Evolutionary conservation across 164 flowering plant genomes (phyloP), one percentile per base, ranked within the genome.

Genomic region (Kingdonia uniflora): DNA sequence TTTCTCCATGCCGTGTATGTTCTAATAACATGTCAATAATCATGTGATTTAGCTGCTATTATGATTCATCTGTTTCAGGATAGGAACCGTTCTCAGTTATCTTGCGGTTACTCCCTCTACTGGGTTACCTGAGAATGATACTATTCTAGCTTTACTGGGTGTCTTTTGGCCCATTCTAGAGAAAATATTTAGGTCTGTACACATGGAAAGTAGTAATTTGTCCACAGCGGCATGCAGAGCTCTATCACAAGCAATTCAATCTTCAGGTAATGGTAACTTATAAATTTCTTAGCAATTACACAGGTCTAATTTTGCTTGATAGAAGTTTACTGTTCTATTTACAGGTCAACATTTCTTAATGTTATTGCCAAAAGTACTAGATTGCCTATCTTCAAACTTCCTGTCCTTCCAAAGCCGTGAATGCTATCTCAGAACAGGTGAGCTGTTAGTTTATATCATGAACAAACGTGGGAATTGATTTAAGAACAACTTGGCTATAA

Each of bases 161-260:
- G 74, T 76, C 29, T 88, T 88, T 63, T 87, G 98, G 96, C 96
- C 96, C 20, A 69, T 80, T 71, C 60, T 92, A 37, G 89, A 84
- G 76, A 82, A 81, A 68, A 77, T 88, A 39, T 74, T 81, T 63
- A 62, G 61, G 46, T 82, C 91, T 52, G 64, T 65, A 38, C 86
- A 80, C 66, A 86, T 86, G 84, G 91, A 84, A 66, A 88, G 73
- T 74, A 60, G 74, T 51, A 82, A 63, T 68, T 66, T 88, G 57
- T 76, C 95, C 8, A 42, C 75, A 35, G 88, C 98, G 62, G 96
- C 96, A 51, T 92, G 99, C 59, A 84, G 91, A 47, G 86, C 96
- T 60, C 95, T 92, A 65, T 77, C 96, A 50, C 84, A 77, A 62
- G 89, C 91, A 51, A 70, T 92, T 66, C 83, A 81, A 29, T 80